Evolutionary conservation across 768 basidiomycete species (phyloP), one percentile per base, ranked within the genome.

Genomic region (Pulveroboletus frians): DNA sequence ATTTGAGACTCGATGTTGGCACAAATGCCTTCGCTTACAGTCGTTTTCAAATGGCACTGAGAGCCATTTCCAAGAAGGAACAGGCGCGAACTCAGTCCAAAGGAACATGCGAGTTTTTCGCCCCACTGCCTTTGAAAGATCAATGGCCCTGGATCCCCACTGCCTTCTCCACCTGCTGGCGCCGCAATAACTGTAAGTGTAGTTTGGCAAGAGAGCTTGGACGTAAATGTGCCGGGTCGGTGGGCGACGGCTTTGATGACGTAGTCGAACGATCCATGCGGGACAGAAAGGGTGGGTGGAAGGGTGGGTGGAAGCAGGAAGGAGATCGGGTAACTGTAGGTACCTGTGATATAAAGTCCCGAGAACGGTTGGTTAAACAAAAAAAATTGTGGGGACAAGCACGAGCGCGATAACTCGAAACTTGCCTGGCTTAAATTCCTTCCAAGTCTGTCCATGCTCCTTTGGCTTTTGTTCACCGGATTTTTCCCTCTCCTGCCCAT

Each of bases 261-360:
- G 79, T 96, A 99, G 1, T 64, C 60, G 4, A 96, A 86, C 2
- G 80, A 76, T 8, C 93, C 95, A 56, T 78, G 85, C 34, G 84
- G 81, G 52, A 84, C 83, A 36, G 76, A 72, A 53, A 97, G 73
- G 0, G 84, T 83, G 1, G 96, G 91, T 4, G 95, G 94, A 11
- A 88, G 76, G 52, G 79, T 73, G 5, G 83, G 72, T 0, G 94
- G 92, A 47, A 99, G 83, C 9, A 85, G 71, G 65, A 98, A 93
- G 5, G 91, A 92, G 57, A 99, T 88, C 1, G 96, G 95, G 67
- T 92, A 98, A 14, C 89, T 92, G 64, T 98, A 97, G 5, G 84
- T 88, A 30, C 94, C 94, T 90, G 54, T 9, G 36, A 31, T 42
- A 32, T 20, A n/a, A 47, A 31, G 46, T 20, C 30, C 31, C 31